Evolutionary conservation across 2,329 filamentous ascomycete genomes (phyloP), one percentile per base, ranked within the genome.

Genomic region (Hawksworthiomyces lignivorus): DNA sequence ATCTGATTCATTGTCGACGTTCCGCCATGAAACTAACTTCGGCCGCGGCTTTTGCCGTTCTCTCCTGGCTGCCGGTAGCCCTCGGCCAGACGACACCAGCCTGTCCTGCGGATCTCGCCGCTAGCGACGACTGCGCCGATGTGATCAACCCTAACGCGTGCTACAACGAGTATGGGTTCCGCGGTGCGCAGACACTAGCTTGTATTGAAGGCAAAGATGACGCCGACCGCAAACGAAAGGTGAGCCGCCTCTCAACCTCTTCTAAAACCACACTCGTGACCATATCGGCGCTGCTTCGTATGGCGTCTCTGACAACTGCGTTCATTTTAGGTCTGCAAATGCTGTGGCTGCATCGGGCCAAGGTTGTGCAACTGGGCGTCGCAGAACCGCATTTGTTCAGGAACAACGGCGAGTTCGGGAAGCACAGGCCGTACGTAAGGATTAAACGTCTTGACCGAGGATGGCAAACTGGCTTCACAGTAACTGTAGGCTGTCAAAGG

Each of bases 61-160:
- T 55, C 33, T 10, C 57, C 18, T 54, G 49, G 39, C 39, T 56
- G 7, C 41, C 51, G 18, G 18, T 48, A 7, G 50, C 45, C 7
- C 18, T 53, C 1, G 50, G 52, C 15, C 61, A 65, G 30, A 15
- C 48, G 1, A 39, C 50, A 7, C 52, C 55, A 1, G 59, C 54
- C 14, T 65, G 62, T 48, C 61, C 55, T 14, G 41, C 41, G 15
- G 60, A 63, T 15, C 55, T 64, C 8, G 57, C 57, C 3, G 51
- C 49, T 3, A 60, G 56, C 10, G 58, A 63, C 34, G 61, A 65
- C 21, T 65, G 62, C 36, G 59, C 60, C 15, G 59, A 55, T 27
- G 62, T 65, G 24, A 60, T 63, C 46, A 60, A 65, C 35, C 59
- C 62, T 15, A 61, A 56, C 35, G 62, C 62, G 20, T 65, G 62